These are phyloP conservation scores for Chrysophaeum taylorii DNA, from an alignment of 352 stramenopile genomes.

Conservation along the genomic window DNA sequence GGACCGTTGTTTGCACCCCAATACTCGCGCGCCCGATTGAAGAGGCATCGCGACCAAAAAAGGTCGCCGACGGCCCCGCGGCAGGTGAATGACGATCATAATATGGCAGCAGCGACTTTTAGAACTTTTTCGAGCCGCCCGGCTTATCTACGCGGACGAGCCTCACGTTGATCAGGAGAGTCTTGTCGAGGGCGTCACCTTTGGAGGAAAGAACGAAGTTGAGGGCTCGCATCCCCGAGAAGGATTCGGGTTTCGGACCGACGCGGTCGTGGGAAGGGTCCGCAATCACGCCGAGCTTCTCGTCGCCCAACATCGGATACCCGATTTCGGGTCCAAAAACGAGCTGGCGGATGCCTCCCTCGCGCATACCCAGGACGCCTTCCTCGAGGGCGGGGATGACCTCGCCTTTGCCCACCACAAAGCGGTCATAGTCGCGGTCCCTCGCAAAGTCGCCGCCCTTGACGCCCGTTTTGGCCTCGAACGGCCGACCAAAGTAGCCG, in stretches of 20 bases:
- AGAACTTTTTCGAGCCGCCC: constrained; percentile 32
- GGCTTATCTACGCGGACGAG: constrained; percentile 49
- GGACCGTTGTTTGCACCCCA: background rate
- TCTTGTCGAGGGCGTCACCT: constrained; percentile 41
- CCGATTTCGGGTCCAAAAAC: constrained; percentile 40
- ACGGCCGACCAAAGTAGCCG: constrained; percentile 54
- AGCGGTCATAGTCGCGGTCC: constrained; percentile 45
- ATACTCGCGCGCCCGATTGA: too few relatives aligned
- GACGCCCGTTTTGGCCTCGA: constrained; percentile 47
- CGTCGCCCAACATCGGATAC: constrained; percentile 13
- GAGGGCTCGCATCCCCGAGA: constrained; percentile 44
- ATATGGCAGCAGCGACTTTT: too few relatives aligned
- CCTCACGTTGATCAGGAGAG: constrained; percentile 54
- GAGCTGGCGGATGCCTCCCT: constrained; percentile 44
- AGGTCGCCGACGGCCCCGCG: too few relatives aligned
- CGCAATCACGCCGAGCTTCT: constrained; percentile 10
- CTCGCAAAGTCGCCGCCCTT: constrained; percentile 54
- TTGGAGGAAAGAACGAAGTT: constrained; percentile 56
- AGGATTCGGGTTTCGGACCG: constrained; percentile 51
- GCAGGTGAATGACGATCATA: too few relatives aligned
- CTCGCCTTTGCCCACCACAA: constrained; percentile 19
- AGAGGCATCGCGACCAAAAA: too few relatives aligned
- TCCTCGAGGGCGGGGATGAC: constrained; percentile 36
- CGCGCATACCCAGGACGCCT: constrained; percentile 43
- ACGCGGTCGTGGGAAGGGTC: constrained; percentile 43